Conservation (phyloP, 352 stramenopile genomes). For the Blastocystis sp. region DNA sequence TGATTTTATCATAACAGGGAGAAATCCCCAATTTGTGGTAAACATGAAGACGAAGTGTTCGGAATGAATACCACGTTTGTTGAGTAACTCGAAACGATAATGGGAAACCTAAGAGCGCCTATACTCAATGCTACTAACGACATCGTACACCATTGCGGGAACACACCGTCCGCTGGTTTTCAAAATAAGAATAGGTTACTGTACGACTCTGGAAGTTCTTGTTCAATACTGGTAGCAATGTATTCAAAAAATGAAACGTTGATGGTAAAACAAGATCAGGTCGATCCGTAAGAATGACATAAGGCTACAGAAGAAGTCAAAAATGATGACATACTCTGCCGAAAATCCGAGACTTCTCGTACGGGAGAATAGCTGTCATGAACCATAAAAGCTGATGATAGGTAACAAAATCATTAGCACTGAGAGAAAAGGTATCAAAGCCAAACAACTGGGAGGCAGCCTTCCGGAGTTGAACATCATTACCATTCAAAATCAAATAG, state of each 20-base stretch:
- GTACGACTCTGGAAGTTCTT: background rate
- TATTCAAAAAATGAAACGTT: background rate
- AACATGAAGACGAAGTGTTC: background rate
- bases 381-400: constrained; percentile 5
- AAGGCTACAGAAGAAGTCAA: background rate
- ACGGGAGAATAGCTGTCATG: background rate
- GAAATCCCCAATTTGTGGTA: background rate
- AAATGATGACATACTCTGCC: background rate
- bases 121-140: background rate
- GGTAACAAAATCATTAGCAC: background rate
- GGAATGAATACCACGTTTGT: background rate
- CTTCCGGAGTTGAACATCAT: background rate
- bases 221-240: background rate
- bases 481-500: constrained; percentile 32
- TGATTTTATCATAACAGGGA: background rate
- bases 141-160: background rate
- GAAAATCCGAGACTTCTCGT: background rate
- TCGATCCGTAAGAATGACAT: background rate
- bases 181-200: background rate
- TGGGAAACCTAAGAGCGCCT: background rate
- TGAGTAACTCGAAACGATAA: background rate
- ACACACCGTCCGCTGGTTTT: background rate
- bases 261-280: background rate
- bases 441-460: background rate
- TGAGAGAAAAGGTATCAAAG: constrained; percentile 3